Evolutionary conservation across 176 grass and related monocot species (phyloP).

Genomic region (Cenchrus americanus): DNA sequence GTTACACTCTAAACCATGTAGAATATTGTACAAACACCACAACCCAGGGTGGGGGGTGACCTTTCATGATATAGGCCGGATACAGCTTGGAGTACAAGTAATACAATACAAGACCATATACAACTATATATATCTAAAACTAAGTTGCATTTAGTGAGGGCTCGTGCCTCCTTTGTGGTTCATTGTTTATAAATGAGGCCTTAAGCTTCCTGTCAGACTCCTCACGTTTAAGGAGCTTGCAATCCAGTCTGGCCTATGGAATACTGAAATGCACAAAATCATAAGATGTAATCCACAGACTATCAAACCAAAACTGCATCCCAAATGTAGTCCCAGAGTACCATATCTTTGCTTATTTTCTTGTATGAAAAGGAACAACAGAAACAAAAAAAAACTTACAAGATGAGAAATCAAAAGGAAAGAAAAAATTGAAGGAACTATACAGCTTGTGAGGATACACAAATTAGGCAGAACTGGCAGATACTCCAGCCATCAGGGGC

Average conservation of each 20-base stretch:
- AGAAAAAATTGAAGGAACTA: not conserved
- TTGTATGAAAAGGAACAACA: not conserved
- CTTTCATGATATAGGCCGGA: too few species aligned
- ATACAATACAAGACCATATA: too few species aligned
- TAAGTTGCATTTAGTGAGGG: not conserved
- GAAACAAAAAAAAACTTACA: conserved; percentile 14
- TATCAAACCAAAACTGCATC: not conserved
- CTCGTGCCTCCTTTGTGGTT: not conserved
- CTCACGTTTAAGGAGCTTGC: too few species aligned
- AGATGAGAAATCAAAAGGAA: not conserved
- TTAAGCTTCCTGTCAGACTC: not conserved
- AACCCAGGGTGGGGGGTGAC: too few species aligned
- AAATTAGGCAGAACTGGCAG: not conserved
- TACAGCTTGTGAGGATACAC: conserved; percentile 7
- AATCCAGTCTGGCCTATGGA: not conserved
- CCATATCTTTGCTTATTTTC: not conserved
- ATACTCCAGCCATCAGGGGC: not conserved
- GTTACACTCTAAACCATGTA: too few species aligned
- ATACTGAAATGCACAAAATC: conserved; percentile 7
- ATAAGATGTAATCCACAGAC: not conserved
- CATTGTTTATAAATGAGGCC: not conserved
- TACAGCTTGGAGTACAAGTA: too few species aligned
- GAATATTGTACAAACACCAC: too few species aligned
- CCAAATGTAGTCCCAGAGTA: not conserved
- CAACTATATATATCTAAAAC: too few species aligned